Evolutionary conservation across 225 moss, liverwort and hornwort genomes (phyloP).

Genomic region (Marchantia polymorpha): DNA sequence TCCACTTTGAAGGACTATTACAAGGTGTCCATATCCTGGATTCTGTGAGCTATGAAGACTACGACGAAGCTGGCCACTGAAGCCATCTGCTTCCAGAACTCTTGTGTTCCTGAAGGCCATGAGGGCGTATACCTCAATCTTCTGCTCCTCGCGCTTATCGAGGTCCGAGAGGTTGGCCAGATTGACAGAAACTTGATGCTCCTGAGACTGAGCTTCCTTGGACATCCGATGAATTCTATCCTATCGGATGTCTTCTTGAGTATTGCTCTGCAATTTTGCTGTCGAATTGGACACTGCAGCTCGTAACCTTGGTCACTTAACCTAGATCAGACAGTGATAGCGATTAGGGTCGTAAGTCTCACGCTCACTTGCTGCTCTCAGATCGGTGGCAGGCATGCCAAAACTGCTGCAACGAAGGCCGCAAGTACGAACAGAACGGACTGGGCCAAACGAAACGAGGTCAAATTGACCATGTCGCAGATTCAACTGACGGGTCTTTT

Average conservation of each 20-base stretch:
- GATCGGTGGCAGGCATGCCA: slow-evolving; percentile 43
- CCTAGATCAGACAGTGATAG: neutral
- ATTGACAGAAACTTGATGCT: neutral
- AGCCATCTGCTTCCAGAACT: slow-evolving; percentile 5
- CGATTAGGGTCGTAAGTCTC: slow-evolving; percentile 18
- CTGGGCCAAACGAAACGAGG: slow-evolving; percentile 28
- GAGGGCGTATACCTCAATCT: slow-evolving; percentile 4
- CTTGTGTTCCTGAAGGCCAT: neutral
- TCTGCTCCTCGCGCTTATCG: neutral
- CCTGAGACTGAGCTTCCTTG: neutral
- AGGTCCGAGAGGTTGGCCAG: neutral
- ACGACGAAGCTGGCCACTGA: slow-evolving; percentile 13
- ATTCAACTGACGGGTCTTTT: slow-evolving; percentile 26
- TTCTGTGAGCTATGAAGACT: neutral
- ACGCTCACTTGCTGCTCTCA: slow-evolving; percentile 22
- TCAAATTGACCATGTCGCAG: slow-evolving; percentile 23
- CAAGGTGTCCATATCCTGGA: neutral
- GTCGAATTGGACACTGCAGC: neutral
- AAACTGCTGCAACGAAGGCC: slow-evolving; percentile 42
- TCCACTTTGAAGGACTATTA: slow-evolving; percentile 2
- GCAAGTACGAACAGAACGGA: slow-evolving; percentile 35
- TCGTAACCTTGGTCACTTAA: neutral
- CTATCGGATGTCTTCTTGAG: neutral
- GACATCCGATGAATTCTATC: neutral
- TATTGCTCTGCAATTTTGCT: neutral